phyloP scores from a whole-genome alignment of 2,329 filamentous ascomycete genomes.

The Claviceps monticola region DNA sequence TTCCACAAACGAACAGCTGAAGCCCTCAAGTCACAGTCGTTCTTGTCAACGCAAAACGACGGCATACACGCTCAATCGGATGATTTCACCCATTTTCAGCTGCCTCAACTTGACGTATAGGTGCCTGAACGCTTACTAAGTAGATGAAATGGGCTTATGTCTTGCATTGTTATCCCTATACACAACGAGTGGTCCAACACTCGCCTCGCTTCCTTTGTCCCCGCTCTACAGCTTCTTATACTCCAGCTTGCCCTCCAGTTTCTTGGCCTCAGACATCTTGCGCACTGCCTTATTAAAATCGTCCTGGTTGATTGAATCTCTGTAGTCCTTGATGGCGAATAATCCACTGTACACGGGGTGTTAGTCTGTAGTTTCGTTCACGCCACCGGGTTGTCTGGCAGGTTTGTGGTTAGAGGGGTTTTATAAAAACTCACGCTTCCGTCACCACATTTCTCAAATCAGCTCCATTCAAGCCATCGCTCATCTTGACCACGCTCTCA shows the following conservation, averaged over 20 bases:
- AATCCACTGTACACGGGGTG: slow-evolving; percentile 47
- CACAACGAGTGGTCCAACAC: too few relatives aligned
- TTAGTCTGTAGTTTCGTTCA: neutral
- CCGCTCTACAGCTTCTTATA: slow-evolving; percentile 57
- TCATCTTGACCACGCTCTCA: slow-evolving; percentile 99
- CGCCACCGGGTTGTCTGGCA: too few relatives aligned
- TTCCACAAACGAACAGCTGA: too few relatives aligned
- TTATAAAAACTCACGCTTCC: slow-evolving; percentile 64
- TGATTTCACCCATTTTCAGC: too few relatives aligned
- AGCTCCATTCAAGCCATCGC: slow-evolving; percentile 91
- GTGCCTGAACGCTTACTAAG: too few relatives aligned
- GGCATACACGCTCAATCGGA: too few relatives aligned
- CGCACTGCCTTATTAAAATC: slow-evolving; percentile 99
- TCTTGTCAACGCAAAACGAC: too few relatives aligned
- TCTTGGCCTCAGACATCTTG: slow-evolving; percentile 96
- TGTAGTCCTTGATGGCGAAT: slow-evolving; percentile 96
- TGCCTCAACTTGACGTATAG: too few relatives aligned
- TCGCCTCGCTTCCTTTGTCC: neutral
- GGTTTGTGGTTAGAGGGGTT: neutral
- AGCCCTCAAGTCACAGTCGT: too few relatives aligned
- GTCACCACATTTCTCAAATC: slow-evolving; percentile 97
- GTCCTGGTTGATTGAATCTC: slow-evolving; percentile 92
- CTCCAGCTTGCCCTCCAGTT: slow-evolving; percentile 93
- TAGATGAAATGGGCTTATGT: too few relatives aligned
- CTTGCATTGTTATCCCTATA: too few relatives aligned